Evolutionary conservation across 1,284 basidiomycete genomes (phyloP).

Genomic region (Rhodotorula mucilaginosa): DNA sequence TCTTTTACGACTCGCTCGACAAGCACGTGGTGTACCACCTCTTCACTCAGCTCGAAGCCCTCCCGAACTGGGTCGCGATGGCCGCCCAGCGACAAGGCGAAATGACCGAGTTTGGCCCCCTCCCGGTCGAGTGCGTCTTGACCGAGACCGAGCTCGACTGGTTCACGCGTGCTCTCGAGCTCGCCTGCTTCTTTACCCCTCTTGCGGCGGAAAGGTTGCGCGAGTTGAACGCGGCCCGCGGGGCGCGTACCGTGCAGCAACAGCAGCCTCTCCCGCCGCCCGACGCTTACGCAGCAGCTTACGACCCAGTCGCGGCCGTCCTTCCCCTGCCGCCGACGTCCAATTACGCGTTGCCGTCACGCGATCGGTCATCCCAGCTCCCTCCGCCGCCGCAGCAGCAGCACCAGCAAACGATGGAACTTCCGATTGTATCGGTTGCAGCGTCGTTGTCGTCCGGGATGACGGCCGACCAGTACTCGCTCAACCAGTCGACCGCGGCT

Average conservation of each 20-base stretch:
- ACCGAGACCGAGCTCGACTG: constrained; percentile 38
- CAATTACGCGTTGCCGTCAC: neutral
- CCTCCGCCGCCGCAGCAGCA: neutral
- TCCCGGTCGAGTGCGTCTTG: constrained; percentile 30
- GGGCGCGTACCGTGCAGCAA: neutral
- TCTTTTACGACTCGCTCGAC: constrained; percentile 31
- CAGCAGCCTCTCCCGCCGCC: too few relatives aligned
- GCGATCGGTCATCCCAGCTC: neutral
- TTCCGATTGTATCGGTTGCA: neutral
- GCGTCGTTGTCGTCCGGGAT: neutral
- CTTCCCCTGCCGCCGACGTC: too few relatives aligned
- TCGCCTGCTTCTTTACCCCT: constrained; percentile 40
- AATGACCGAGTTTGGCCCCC: constrained; percentile 27
- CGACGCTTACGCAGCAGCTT: too few relatives aligned
- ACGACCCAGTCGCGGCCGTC: too few relatives aligned
- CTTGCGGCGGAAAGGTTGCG: constrained; percentile 16
- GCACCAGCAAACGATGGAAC: neutral
- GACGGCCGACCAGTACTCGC: neutral
- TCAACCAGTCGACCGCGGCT: neutral
- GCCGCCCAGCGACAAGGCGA: constrained; percentile 32
- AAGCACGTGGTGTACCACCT: constrained; percentile 39
- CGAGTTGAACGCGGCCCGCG: constrained; percentile 18
- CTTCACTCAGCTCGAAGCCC: constrained; percentile 33
- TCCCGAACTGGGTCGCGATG: constrained; percentile 32
- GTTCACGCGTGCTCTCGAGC: constrained; percentile 32